Evolutionary conservation across 2,329 filamentous ascomycete species (phyloP).

Genomic region (Fusarium stilboides): DNA sequence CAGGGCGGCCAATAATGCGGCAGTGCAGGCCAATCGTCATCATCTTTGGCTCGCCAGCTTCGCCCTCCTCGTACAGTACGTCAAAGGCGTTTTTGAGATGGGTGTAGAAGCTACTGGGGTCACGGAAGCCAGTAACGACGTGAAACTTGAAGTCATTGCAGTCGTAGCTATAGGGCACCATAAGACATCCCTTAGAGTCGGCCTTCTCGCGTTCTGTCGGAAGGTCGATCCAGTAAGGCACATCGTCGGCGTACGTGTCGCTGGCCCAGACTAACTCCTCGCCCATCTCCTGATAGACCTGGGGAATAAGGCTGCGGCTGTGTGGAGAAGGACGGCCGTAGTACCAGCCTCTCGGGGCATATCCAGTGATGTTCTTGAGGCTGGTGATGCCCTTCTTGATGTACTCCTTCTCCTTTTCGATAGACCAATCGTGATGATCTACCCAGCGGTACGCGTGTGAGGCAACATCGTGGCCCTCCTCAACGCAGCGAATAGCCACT

Average conservation of each 20-base stretch:
- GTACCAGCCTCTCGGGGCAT: constrained; percentile 8
- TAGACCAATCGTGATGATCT: constrained; percentile 15
- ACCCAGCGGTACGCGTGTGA: constrained; percentile 20
- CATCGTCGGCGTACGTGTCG: constrained; percentile 16
- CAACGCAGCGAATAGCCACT: constrained; percentile 4
- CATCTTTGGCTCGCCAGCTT: constrained; percentile 1
- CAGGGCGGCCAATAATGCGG: constrained; percentile 9
- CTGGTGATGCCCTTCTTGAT: neutral
- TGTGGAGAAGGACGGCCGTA: constrained; percentile 9
- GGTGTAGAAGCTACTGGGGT: neutral
- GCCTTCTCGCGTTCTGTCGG: neutral
- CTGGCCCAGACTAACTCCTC: constrained; percentile 7
- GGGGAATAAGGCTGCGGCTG: neutral
- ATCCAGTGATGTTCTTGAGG: constrained; percentile 9
- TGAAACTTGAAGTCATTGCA: constrained; percentile 25
- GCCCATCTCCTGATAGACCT: constrained; percentile 14
- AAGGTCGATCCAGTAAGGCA: constrained; percentile 18
- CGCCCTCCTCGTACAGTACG: constrained; percentile 7
- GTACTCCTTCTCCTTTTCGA: constrained; percentile 1
- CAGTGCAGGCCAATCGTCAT: constrained; percentile 20
- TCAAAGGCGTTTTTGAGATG: constrained; percentile 18
- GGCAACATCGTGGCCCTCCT: constrained; percentile 17
- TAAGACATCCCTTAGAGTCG: neutral
- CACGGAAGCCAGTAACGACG: neutral
- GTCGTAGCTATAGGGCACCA: constrained; percentile 24